Conservation (phyloP, 2,329 filamentous ascomycete genomes). For the Fusarium odoratissimum region DNA sequence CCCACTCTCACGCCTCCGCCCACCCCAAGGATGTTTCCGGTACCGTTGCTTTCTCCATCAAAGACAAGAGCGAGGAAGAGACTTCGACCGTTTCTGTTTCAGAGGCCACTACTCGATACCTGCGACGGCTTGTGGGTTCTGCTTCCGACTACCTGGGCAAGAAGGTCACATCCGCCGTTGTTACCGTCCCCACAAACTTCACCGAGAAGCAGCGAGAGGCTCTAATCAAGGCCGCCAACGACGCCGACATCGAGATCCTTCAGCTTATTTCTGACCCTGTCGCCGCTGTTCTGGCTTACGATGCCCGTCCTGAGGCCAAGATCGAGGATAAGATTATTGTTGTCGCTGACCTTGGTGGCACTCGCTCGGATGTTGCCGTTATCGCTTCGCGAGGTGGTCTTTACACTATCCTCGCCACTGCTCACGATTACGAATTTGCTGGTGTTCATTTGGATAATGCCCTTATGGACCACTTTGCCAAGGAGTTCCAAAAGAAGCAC, state of each 20-base stretch:
- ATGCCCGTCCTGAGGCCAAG: slow-evolving; percentile 81
- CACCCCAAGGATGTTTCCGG: slow-evolving; percentile 83
- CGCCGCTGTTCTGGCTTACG: slow-evolving; percentile 89
- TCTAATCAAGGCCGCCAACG: slow-evolving; percentile 79
- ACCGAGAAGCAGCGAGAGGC: slow-evolving; percentile 86
- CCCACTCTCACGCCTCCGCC: slow-evolving; percentile 91
- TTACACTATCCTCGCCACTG: slow-evolving; percentile 93
- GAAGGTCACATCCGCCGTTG: slow-evolving; percentile 91
- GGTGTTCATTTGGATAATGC: slow-evolving; percentile 89
- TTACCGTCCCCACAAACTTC: slow-evolving; percentile 95
- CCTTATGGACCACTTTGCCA: slow-evolving; percentile 95
- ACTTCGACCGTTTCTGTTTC: slow-evolving; percentile 78
- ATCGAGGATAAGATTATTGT: slow-evolving; percentile 88
- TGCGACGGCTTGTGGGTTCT: slow-evolving; percentile 82
- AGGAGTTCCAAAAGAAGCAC: slow-evolving; percentile 99
- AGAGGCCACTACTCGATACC: slow-evolving; percentile 85
- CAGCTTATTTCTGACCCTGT: slow-evolving; percentile 94
- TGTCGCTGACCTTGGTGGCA: slow-evolving; percentile 93
- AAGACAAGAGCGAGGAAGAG: slow-evolving; percentile 76
- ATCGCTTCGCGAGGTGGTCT: slow-evolving; percentile 93
- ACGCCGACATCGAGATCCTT: slow-evolving; percentile 86
- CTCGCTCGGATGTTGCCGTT: slow-evolving; percentile 90
- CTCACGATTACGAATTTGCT: slow-evolving; percentile 94
- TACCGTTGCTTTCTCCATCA: slow-evolving; percentile 82
- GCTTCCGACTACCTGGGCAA: slow-evolving; percentile 94